phyloP scores from a whole-genome alignment of 2,329 filamentous ascomycete genomes.

The Ascochyta pisi region DNA sequence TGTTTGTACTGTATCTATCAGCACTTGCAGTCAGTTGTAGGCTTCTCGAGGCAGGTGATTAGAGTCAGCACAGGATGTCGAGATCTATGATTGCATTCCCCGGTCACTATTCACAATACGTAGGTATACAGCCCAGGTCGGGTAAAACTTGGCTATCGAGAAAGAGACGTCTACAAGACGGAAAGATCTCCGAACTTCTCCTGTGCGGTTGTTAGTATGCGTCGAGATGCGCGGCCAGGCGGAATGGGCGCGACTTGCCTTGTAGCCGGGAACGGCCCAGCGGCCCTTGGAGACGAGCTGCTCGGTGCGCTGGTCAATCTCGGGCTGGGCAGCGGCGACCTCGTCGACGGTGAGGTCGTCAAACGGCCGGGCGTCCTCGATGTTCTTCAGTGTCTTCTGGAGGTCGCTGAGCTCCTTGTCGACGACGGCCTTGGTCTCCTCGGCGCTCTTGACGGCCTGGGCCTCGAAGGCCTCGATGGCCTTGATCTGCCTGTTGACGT shows the following conservation, averaged over 20 bases:
- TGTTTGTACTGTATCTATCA: background rate
- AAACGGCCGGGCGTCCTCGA: slow-evolving; percentile 93
- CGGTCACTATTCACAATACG: slow-evolving; percentile 50
- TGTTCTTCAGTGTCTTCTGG: slow-evolving; percentile 94
- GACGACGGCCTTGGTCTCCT: slow-evolving; percentile 95
- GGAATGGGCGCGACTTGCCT: slow-evolving; percentile 67
- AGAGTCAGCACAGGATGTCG: background rate
- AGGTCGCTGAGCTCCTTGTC: slow-evolving; percentile 94
- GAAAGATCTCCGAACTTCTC: slow-evolving; percentile 99
- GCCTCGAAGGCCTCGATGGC: slow-evolving; percentile 97
- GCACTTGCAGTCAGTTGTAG: background rate
- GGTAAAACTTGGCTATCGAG: slow-evolving; percentile 38
- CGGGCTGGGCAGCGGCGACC: slow-evolving; percentile 89
- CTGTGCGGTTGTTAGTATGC: slow-evolving; percentile 66
- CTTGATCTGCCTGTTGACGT: slow-evolving; percentile 93
- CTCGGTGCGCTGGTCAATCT: slow-evolving; percentile 95
- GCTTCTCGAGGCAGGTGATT: background rate
- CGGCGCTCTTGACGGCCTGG: slow-evolving; percentile 94
- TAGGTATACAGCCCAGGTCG: slow-evolving; percentile 49
- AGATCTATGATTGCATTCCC: slow-evolving; percentile 46
- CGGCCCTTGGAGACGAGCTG: slow-evolving; percentile 96
- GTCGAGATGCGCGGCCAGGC: background rate
- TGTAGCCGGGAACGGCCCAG: slow-evolving; percentile 98
- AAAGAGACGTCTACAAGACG: slow-evolving; percentile 72
- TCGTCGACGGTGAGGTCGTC: slow-evolving; percentile 98